A percentile compares a stretch with the other conserved stretches of the same genome.
These are phyloP conservation scores for Huntiella moniliformis DNA, from an alignment of 2,329 filamentous ascomycete genomes.

Conservation along the genomic window DNA sequence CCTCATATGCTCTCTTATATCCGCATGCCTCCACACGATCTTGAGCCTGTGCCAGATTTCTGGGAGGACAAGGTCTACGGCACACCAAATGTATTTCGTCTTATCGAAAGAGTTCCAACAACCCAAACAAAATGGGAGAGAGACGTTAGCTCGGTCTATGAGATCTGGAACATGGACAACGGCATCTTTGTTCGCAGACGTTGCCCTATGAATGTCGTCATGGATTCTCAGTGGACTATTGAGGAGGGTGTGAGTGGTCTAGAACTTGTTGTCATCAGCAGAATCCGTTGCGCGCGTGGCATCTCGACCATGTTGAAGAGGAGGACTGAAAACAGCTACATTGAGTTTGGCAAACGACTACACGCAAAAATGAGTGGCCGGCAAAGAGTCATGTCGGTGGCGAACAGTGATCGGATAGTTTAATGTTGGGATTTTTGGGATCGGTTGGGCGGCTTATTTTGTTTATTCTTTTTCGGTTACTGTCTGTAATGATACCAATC, in stretches of 20 bases:
- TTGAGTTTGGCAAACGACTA: conserved; percentile 24
- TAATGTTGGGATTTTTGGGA: too few species aligned
- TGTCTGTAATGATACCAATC: too few species aligned
- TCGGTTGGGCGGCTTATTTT: too few species aligned
- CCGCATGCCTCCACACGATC: conserved; percentile 16
- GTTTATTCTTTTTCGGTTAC: too few species aligned
- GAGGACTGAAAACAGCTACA: conserved; percentile 32
- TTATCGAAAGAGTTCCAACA: conserved; percentile 31
- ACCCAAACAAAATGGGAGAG: conserved; percentile 37
- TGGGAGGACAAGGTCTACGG: conserved; percentile 7
- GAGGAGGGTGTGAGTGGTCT: conserved; percentile 16
- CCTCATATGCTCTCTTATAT: conserved; percentile 30
- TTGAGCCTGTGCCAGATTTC: conserved; percentile 14
- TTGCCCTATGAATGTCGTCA: conserved; percentile 30
- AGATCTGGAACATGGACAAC: conserved; percentile 30
- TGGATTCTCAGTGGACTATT: conserved; percentile 34
- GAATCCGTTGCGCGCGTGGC: conserved; percentile 31
- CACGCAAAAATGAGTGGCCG: background rate
- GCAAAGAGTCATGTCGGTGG: background rate
- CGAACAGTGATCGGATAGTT: too few species aligned
- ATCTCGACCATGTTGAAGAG: conserved; percentile 29
- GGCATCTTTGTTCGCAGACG: conserved; percentile 33
- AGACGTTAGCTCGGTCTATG: conserved; percentile 33
- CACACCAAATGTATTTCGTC: conserved; percentile 24
- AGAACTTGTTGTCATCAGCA: conserved; percentile 30